A percentile compares a stretch with the other conserved stretches of the same genome.
Evolutionary conservation across 106 monocot species (phyloP).

Genomic region (Apostasia shenzhenica): DNA sequence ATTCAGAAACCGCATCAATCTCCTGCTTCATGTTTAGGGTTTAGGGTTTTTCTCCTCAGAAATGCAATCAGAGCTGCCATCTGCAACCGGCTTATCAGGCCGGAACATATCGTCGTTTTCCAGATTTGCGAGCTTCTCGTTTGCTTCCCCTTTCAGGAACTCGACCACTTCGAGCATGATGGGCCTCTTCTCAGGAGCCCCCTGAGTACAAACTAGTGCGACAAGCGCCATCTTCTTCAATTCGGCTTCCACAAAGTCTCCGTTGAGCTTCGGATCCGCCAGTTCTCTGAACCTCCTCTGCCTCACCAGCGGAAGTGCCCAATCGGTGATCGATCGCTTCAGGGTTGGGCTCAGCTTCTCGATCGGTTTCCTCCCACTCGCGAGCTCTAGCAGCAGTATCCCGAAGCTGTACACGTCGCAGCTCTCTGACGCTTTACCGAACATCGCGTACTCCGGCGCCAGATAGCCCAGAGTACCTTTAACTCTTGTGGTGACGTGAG

Average conservation of each 20-base stretch:
- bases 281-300: conserved; percentile 12
- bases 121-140: conserved; percentile 6
- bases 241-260: conserved; percentile 5
- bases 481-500: conserved; percentile 3
- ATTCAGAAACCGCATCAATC: not conserved
- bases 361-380: conserved; percentile 9
- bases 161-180: conserved; percentile 11
- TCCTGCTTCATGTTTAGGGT: not conserved
- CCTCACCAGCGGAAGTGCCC: conserved; percentile 9
- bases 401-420: conserved; percentile 16
- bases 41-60: not conserved
- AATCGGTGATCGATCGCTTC: conserved; percentile 5
- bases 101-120: conserved; percentile 12
- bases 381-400: conserved; percentile 13
- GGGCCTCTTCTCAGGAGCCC: conserved; percentile 10
- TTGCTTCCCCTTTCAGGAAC: conserved; percentile 9
- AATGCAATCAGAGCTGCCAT: not conserved
- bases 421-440: conserved; percentile 13
- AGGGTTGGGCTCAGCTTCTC: conserved; percentile 6
- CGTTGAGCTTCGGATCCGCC: conserved; percentile 9
- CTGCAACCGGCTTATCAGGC: not conserved
- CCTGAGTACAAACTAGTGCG: conserved; percentile 7
- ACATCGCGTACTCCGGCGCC: conserved; percentile 9
- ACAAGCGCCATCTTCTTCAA: conserved; percentile 8
- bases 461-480: conserved; percentile 16